Evolutionary conservation across 2,329 filamentous ascomycete species (phyloP).

Genomic region (Aspergillus calidoustus): DNA sequence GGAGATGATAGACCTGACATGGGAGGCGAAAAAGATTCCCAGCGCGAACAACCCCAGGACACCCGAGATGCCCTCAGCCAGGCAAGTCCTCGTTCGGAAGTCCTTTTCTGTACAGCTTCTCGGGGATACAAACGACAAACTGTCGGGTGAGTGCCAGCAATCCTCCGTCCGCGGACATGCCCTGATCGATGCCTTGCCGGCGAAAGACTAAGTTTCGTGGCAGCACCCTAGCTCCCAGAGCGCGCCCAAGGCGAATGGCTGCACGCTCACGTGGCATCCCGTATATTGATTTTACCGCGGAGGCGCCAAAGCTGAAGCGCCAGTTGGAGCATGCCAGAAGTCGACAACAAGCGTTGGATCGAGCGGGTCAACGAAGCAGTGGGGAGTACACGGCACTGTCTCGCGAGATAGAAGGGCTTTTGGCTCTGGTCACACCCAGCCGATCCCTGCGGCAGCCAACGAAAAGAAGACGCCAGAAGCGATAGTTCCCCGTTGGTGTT

Average conservation of each 20-base stretch:
- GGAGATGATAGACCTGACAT: neutral
- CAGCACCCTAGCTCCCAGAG: neutral
- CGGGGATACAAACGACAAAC: neutral
- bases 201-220: neutral
- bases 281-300: constrained; percentile 12
- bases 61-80: neutral
- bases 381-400: constrained; percentile 12
- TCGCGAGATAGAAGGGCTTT: constrained; percentile 13
- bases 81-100: neutral
- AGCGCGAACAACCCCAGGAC: neutral
- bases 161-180: neutral
- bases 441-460: constrained; percentile 11
- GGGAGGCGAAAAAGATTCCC: neutral
- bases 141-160: neutral
- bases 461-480: constrained; percentile 4
- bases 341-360: constrained; percentile 14
- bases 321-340: constrained; percentile 13
- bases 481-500: neutral
- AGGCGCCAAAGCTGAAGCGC: constrained; percentile 14
- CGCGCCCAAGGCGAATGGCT: neutral
- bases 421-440: constrained; percentile 10
- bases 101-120: neutral
- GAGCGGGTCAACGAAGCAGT: neutral
- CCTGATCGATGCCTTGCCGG: neutral
- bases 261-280: neutral